Conservation (phyloP, 805 yeast species). For the Wickerhamomyces ciferrii region DNA sequence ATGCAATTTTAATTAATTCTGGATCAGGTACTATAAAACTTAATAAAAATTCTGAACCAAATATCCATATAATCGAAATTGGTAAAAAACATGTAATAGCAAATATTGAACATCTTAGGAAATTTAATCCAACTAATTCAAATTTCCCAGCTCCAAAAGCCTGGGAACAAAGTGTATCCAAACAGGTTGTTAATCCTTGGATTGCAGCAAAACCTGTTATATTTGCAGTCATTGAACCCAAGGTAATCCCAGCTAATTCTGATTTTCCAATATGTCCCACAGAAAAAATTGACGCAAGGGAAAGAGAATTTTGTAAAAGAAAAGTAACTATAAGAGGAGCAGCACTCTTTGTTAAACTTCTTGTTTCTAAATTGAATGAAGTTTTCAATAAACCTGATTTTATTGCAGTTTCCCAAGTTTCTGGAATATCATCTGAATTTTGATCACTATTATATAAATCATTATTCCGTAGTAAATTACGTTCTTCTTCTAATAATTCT, state of each 20-base stretch:
- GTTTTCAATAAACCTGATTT: slow-evolving; percentile 19
- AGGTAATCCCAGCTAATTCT: slow-evolving; percentile 77
- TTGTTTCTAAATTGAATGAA: slow-evolving; percentile 12
- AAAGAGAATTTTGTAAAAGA: slow-evolving; percentile 20
- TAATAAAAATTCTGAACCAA: slow-evolving; percentile 11
- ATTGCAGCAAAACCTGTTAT: slow-evolving; percentile 70
- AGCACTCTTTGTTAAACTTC: slow-evolving; percentile 13
- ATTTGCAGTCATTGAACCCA: slow-evolving; percentile 81
- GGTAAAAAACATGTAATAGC: slow-evolving; percentile 21
- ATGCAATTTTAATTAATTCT: slow-evolving; percentile 34
- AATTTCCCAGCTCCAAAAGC: slow-evolving; percentile 80
- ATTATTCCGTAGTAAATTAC: slow-evolving; percentile 17
- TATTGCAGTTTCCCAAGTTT: slow-evolving; percentile 21
- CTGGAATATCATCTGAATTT: slow-evolving; percentile 4
- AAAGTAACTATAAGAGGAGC: slow-evolving; percentile 21
- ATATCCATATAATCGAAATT: slow-evolving; percentile 17
- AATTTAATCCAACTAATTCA: slow-evolving; percentile 65
- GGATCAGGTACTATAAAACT: slow-evolving; percentile 16
- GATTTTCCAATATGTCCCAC: slow-evolving; percentile 81
- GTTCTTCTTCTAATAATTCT: slow-evolving; percentile 15
- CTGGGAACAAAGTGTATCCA: slow-evolving; percentile 81
- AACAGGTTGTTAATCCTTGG: slow-evolving; percentile 78
- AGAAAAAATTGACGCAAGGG: slow-evolving; percentile 21
- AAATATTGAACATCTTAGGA: slow-evolving; percentile 57
- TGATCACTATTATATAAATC: slow-evolving; percentile 10